Base-by-base conservation (phyloP, 1,284 basidiomycete species). In the Ganoderma resinaceum region DNA sequence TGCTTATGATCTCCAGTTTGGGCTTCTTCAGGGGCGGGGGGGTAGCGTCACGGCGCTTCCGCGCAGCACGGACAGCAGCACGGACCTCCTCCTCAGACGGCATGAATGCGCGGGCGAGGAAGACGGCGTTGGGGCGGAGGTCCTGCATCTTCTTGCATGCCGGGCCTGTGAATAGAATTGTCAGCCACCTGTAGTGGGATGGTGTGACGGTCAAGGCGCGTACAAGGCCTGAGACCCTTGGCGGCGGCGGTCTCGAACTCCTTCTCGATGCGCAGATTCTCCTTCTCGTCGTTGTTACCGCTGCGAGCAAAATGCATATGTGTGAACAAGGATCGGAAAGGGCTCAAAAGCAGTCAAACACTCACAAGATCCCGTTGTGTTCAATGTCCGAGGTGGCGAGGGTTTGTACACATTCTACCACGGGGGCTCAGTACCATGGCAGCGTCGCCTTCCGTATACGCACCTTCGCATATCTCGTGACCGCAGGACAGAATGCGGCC, bases 381-480 rank as follows among this genome's bases (percentile, higher is more conserved):
- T 79, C 82, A 58, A 87, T 84, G 0, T 84, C 76, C 5, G 87
- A 81, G 59, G 84, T 85, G 59, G 81, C 81, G 35, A 89, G 74
- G 53, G 87, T 84, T 18, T 85, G 77, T 33, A 85, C 74, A 73
- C 89, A 90, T 61, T 90, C 88, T 88, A 53, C 46, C 61, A 37
- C 31, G 11, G 3, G 6, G 6, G n/a, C 31, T 62, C 23, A 62
- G 61, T 46, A 62, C 33, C 2, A 8, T 35, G 33, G 35, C 33
- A 1, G 3, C 33, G 42, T 29, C 3, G n/a, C 12, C 23, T 11
- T 16, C 46, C 1, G 46, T 12, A 26, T 23, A 1, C 61, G 31
- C 40, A 89, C 89, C 88, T 53, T 82, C 82, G 71, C 89, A 91
- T 8, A 90, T 82, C 70, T 90, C 87, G 69, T 92, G 89, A 2